Conservation (phyloP, 441 rosid species). For the Populus trichocarpa region DNA sequence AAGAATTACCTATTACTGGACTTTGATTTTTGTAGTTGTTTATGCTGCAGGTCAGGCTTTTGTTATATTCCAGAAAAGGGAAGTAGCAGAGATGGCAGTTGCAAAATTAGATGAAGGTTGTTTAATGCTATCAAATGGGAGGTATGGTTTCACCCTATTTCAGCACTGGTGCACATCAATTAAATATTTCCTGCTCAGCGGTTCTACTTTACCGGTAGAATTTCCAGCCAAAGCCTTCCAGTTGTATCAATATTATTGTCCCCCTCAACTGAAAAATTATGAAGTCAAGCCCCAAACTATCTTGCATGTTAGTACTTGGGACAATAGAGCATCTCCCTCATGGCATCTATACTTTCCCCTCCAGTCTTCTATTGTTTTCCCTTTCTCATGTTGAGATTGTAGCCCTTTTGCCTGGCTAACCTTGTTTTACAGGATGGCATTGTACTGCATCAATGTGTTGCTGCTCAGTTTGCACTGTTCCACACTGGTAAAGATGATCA, state of each 20-base stretch:
- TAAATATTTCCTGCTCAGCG: neutral
- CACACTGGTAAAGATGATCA: neutral
- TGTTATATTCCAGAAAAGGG: conserved; percentile 58
- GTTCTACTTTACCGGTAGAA: neutral
- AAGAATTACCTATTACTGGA: neutral
- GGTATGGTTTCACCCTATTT: conserved; percentile 40
- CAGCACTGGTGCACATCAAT: neutral
- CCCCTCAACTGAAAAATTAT: neutral
- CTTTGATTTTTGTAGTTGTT: conserved; percentile 16
- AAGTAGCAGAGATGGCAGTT: conserved; percentile 53
- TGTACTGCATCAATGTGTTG: neutral
- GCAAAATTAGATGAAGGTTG: conserved; percentile 55
- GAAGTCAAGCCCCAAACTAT: neutral
- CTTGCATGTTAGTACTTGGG: neutral
- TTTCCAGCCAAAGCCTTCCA: neutral
- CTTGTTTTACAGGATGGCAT: neutral
- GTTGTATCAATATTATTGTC: neutral
- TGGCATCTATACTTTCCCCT: neutral
- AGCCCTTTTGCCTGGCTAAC: neutral
- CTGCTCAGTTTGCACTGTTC: neutral
- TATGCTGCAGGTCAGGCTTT: conserved; percentile 67
- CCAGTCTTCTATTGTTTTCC: neutral
- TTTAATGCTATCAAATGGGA: conserved; percentile 69
- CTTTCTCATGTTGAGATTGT: neutral
- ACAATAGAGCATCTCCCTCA: neutral